Evolutionary conservation across 306 rosid genomes (phyloP), one percentile per base, ranked within the genome.

Genomic region (Citrullus colocynthis): DNA sequence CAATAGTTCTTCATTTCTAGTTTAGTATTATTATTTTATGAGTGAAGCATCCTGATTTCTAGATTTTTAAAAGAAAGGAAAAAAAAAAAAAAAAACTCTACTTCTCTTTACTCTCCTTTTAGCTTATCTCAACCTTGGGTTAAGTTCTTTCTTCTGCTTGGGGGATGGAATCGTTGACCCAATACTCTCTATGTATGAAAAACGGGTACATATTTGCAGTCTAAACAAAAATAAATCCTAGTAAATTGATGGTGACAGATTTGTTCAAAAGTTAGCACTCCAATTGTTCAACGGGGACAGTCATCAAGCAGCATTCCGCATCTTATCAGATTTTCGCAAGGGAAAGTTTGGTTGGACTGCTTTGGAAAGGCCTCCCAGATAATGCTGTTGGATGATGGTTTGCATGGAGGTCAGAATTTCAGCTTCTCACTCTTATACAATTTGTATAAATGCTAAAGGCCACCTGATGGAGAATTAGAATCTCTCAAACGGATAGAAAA

Each of bases 301-400:
- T 71, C 86, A 95, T 82, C 98, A 92, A 84, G 96, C 93, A 1
- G 91, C 97, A 60, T 92, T 84, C 49, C 93, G 98, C 2, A 45
- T 95, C 76, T 83, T 95, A 71, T 77, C 91, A 11, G 98, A 95
- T 90, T 95, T 92, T 83, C 89, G 96, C 52, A 95, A 89, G 86
- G 98, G 97, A 8, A 90, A 75, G 85, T 85, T 92, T 72, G 97
- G 97, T 79, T 95, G 98, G 98, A 81, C 88, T 56, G 93, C 97
- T 67, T 69, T 90, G 59, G 98, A 95, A 91, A 88, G 97, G 82
- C 98, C 98, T 45, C 89, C 98, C 24, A 80, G 83, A 59, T 91
- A 72, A 49, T 15, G 60, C 60, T 49, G 60, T 72, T 24, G 76
- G 57, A 70, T 70, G 57, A 45, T 45, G n/a, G 12, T 20, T 42